phyloP scores from a whole-genome alignment of 768 basidiomycete species.

The Lyophyllum shimeji region DNA sequence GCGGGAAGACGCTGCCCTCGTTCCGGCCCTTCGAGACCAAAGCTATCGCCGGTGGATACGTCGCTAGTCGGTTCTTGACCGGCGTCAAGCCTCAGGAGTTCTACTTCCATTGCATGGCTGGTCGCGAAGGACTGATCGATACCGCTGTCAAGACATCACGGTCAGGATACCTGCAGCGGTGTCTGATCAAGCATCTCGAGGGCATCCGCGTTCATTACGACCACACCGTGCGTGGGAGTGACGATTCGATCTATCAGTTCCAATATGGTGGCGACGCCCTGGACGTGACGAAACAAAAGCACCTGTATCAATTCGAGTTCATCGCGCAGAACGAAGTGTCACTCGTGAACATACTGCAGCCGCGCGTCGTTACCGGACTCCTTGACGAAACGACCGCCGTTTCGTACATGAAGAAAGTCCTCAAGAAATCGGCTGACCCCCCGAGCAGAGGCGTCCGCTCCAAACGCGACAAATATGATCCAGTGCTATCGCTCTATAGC shows the following conservation, averaged over 20 bases:
- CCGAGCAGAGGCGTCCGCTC: constrained; percentile 39
- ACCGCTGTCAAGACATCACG: constrained; percentile 99
- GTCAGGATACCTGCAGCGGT: constrained; percentile 96
- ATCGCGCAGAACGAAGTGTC: constrained; percentile 83
- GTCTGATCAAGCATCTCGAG: constrained; percentile 97
- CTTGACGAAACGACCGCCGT: constrained; percentile 69
- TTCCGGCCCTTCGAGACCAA: constrained; percentile 98
- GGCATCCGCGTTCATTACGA: constrained; percentile 97
- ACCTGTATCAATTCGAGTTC: constrained; percentile 92
- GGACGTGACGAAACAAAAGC: constrained; percentile 97
- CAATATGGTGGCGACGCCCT: constrained; percentile 95
- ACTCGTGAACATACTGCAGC: constrained; percentile 70
- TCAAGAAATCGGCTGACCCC: constrained; percentile 67
- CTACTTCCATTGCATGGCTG: constrained; percentile 99
- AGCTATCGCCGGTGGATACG: constrained; percentile 96
- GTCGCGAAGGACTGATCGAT: constrained; percentile 97
- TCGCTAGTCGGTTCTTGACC: constrained; percentile 97
- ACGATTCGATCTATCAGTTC: constrained; percentile 93
- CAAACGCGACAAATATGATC: constrained; percentile 63
- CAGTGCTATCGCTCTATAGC: constrained; percentile 71
- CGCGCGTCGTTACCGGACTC: constrained; percentile 51
- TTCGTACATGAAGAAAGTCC: constrained; percentile 84
- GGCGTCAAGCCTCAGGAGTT: constrained; percentile 98
- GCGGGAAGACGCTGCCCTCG: constrained; percentile 95
- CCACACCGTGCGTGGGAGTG: constrained; percentile 94